Base-by-base conservation (phyloP, 331 rosid genomes). In the Malus hybrid region DNA sequence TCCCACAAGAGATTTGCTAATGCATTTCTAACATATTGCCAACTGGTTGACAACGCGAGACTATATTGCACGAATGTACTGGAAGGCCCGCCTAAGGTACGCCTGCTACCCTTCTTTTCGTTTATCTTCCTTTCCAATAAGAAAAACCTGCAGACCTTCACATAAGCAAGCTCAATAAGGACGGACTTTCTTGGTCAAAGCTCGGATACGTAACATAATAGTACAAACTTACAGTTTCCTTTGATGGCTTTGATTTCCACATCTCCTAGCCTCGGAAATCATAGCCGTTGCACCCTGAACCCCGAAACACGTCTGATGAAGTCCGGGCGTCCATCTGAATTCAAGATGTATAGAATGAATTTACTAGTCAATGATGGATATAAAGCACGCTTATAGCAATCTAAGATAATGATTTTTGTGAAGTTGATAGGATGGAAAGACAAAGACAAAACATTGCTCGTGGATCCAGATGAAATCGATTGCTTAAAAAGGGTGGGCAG, bases 351-450 rank as follows among this genome's bases (percentile, higher is more conserved):
- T 18, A 52, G 57, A 18, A 52, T 16, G 57, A 18, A 18, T 52
- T 1, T 10, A 15, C 6, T 59, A 59, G 29, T 32, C 34, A 34
- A 56, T 20, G 6, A 24, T 24, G 15, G 39, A 22, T 71, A 32
- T 20, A 20, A 7, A 28, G 9, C 18, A 10, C 22, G 20, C 6
- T 6, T 1, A 16, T 60, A 16, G 27, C 13, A 59, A 0, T 28
- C 24, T n/a, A 70, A 86, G 67, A 52, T 56, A 19, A 61, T 79
- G 59, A 70, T 18, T 82, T 29, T 61, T 84, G 67, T 81, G 69
- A 84, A 94, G 97, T 63, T 94, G 93, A 95, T 89, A 86, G 96
- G 92, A 76, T 92, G 93, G 97, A 92, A 95, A 78, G 97, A 90
- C 54, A 86, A 86, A 83, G 97, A 90, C 93, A 90, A 76, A 85